These are phyloP conservation scores for Boletus bicolor DNA, from an alignment of 768 basidiomycete genomes.

Conservation along the genomic window DNA sequence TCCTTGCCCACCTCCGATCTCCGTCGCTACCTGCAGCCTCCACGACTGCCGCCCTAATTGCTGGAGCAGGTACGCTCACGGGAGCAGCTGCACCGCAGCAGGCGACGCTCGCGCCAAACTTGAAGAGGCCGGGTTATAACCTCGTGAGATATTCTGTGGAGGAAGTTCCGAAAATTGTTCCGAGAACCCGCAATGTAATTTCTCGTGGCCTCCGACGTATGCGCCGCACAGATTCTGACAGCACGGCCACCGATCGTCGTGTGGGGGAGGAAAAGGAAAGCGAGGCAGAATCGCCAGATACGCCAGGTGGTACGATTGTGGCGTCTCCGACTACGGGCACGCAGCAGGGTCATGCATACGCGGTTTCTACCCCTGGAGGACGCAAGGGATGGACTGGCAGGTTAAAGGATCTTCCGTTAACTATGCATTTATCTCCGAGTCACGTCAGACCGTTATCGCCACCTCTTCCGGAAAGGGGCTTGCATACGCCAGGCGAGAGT, in stretches of 20 bases:
- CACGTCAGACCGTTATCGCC: slow-evolving; percentile 16
- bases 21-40: slow-evolving; percentile 21
- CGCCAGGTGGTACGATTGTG: slow-evolving; percentile 14
- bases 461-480: slow-evolving; percentile 6
- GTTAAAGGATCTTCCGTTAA: slow-evolving; percentile 40
- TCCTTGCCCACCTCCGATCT: slow-evolving; percentile 18
- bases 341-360: background rate
- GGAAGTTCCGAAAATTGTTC: background rate
- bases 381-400: slow-evolving; percentile 35
- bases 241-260: background rate
- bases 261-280: slow-evolving; percentile 1
- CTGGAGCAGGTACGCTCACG: slow-evolving; percentile 61
- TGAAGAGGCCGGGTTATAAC: slow-evolving; percentile 61
- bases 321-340: slow-evolving; percentile 11
- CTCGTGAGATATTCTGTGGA: slow-evolving; percentile 51
- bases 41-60: slow-evolving; percentile 57
- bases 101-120: slow-evolving; percentile 50
- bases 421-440: slow-evolving; percentile 12
- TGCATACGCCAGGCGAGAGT: slow-evolving; percentile 16
- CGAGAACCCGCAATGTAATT: background rate
- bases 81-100: slow-evolving; percentile 57
- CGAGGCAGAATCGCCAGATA: slow-evolving; percentile 16
- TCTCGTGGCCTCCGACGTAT: slow-evolving; percentile 9
- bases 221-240: slow-evolving; percentile 13
- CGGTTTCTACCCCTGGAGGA: slow-evolving; percentile 6